Percentiles rank a stretch among this genome's conserved stretches.
phyloP scores from a whole-genome alignment of 768 basidiomycete species.

The Pisolithus microcarpus region DNA sequence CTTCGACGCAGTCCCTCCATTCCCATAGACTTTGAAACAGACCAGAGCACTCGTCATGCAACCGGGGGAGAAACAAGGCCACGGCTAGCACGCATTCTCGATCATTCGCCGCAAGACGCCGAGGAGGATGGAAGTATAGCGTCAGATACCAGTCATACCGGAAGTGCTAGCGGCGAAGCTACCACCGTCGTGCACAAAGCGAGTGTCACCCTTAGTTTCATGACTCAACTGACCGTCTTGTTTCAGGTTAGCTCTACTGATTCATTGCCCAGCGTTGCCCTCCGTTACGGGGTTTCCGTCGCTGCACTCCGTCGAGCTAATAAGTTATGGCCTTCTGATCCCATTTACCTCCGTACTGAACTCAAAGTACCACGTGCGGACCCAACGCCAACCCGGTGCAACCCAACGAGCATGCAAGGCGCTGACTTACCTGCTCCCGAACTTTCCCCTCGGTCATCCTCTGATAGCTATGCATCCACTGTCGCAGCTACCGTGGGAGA shows the following conservation, averaged over 20 bases:
- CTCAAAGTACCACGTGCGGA: neutral
- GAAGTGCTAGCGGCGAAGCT: neutral
- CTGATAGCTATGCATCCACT: constrained; percentile 10
- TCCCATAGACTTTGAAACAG: too few species aligned
- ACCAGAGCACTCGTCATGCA: neutral
- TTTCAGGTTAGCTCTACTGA: constrained; percentile 63
- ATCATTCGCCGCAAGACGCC: neutral
- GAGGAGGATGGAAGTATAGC: neutral
- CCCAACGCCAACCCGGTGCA: neutral
- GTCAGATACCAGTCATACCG: neutral
- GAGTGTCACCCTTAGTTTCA: neutral
- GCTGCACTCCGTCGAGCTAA: constrained; percentile 81
- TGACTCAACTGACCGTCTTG: neutral
- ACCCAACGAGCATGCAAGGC: neutral
- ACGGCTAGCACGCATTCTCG: constrained; percentile 3
- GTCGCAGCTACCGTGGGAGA: constrained; percentile 14
- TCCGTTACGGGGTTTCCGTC: constrained; percentile 83
- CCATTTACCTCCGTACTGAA: constrained; percentile 68
- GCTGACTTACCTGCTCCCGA: neutral
- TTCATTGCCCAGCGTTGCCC: constrained; percentile 78
- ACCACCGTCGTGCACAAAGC: constrained; percentile 12
- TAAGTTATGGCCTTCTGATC: constrained; percentile 89
- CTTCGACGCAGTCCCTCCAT: neutral
- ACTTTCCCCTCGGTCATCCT: constrained; percentile 1
- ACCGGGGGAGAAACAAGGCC: constrained; percentile 3